Conservation (phyloP, 345 rosid species). For the Aquilaria sinensis region DNA sequence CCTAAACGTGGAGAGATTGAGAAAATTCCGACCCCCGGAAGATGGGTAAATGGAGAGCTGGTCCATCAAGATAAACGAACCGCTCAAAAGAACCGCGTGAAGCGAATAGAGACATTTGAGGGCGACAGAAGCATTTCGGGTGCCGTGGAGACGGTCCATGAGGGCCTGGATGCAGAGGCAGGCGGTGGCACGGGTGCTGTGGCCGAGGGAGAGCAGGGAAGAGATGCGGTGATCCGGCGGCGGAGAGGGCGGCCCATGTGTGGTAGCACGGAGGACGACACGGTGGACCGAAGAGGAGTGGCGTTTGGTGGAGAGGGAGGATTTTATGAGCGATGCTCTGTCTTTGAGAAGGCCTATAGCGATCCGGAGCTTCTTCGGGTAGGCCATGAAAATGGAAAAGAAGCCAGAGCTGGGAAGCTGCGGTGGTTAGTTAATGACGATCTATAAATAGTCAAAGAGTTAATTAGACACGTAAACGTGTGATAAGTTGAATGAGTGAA, state of each 20-base stretch:
- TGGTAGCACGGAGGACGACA: constrained; percentile 43
- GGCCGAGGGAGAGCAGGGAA: constrained; percentile 29
- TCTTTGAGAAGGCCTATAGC: constrained; percentile 37
- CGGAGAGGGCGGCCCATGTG: constrained; percentile 26
- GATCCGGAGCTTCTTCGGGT: constrained; percentile 23
- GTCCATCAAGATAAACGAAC: constrained; percentile 36
- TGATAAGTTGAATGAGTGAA: no score
- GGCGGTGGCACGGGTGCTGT: constrained; percentile 23
- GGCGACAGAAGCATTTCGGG: constrained; percentile 37
- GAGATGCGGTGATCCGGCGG: constrained; percentile 28
- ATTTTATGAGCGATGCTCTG: constrained; percentile 33
- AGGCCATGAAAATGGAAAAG: constrained; percentile 24
- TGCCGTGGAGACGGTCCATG: constrained; percentile 37
- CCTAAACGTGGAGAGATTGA: constrained; percentile 35
- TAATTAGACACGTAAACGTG: no score
- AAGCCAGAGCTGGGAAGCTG: neutral
- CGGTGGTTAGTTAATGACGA: no score
- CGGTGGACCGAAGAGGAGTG: constrained; percentile 18
- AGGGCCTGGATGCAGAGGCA: constrained; percentile 30
- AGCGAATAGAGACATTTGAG: constrained; percentile 44
- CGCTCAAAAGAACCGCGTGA: constrained; percentile 33
- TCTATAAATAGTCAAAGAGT: no score
- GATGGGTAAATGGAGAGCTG: constrained; percentile 36
- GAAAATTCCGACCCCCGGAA: constrained; percentile 36
- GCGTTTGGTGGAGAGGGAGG: constrained; percentile 29